Evolutionary conservation across 345 rosid species (phyloP).

Genomic region (Schrenkiella parvula): DNA sequence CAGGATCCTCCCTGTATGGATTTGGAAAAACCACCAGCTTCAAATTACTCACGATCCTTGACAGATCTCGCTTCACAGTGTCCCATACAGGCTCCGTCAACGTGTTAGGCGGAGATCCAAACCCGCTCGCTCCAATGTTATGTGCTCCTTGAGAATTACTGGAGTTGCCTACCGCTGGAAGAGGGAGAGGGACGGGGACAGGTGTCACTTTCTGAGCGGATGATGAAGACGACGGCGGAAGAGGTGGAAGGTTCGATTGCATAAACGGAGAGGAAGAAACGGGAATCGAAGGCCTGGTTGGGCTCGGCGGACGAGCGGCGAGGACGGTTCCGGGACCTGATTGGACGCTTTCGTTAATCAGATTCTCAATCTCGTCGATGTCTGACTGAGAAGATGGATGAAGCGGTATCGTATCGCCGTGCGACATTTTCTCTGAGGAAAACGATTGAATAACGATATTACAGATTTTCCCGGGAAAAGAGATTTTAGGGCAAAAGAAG

Average conservation of each 20-base stretch:
- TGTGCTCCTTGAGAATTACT: neutral
- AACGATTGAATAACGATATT: too few species aligned
- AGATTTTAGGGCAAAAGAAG: neutral
- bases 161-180: slow-evolving; percentile 29
- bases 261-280: slow-evolving; percentile 70
- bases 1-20: slow-evolving; percentile 89
- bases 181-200: slow-evolving; percentile 39
- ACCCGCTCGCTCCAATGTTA: slow-evolving; percentile 38
- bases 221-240: slow-evolving; percentile 25
- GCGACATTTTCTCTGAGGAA: slow-evolving; percentile 51
- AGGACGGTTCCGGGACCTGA: slow-evolving; percentile 66
- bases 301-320: slow-evolving; percentile 83
- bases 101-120: slow-evolving; percentile 75
- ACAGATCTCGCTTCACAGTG: slow-evolving; percentile 92
- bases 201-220: slow-evolving; percentile 37
- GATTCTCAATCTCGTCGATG: slow-evolving; percentile 98
- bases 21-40: slow-evolving; percentile 95
- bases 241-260: slow-evolving; percentile 59
- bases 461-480: slow-evolving; percentile 14
- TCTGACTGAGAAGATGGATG: slow-evolving; percentile 88
- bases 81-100: slow-evolving; percentile 97
- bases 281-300: slow-evolving; percentile 72
- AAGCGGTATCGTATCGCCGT: slow-evolving; percentile 76
- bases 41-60: slow-evolving; percentile 84
- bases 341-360: slow-evolving; percentile 69